Evolutionary conservation across 179 eudicot species (phyloP), one percentile per base, ranked within the genome.

Genomic region (Kewa caespitosa): DNA sequence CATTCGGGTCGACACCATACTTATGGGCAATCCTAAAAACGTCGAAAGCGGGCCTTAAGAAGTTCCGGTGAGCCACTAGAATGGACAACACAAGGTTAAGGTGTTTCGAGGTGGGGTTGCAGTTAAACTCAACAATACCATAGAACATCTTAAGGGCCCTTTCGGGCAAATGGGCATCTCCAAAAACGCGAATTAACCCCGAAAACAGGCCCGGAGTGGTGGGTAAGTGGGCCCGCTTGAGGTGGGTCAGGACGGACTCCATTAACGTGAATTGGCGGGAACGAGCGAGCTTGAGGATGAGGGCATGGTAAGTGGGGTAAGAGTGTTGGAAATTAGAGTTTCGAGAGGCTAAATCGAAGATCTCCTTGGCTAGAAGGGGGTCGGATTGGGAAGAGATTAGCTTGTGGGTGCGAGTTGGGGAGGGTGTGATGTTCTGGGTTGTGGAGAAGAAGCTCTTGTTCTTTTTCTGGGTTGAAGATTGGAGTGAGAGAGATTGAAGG

Each of bases 311-410:
- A 20, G 93, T 57, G 38, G 97, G 74, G 80, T 91, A 90, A 13
- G 89, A 80, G 68, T 86, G 99, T 36, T 65, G 84, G 74, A 95
- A 91, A 78, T 84, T 81, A 73, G 93, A 97, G 69, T 90, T 89
- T 9, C 77, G 81, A 59, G 95, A 86, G 72, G 99, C 92, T 60
- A 93, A 84, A 67, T 93, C 92, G 80, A 95, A 95, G 70, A 95
- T 91, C 67, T 95, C 99, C 73, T 87, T 89, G 31, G 95, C 97
- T 33, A 95, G 86, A 25, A 95, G 92, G 34, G 99, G 95, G 64
- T 95, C 97, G 6, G 91, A 66, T 78, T 92, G 97, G 27, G 92
- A 76, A 0, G 92, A 81, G 25, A 95, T 89, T 22, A 95, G 78
- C 81, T 95, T 95, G 42, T 84, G 89, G 62, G 93, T 74, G 77